Evolutionary conservation across 2,329 filamentous ascomycete genomes (phyloP).

Genomic region (Colletotrichum higginsianum): DNA sequence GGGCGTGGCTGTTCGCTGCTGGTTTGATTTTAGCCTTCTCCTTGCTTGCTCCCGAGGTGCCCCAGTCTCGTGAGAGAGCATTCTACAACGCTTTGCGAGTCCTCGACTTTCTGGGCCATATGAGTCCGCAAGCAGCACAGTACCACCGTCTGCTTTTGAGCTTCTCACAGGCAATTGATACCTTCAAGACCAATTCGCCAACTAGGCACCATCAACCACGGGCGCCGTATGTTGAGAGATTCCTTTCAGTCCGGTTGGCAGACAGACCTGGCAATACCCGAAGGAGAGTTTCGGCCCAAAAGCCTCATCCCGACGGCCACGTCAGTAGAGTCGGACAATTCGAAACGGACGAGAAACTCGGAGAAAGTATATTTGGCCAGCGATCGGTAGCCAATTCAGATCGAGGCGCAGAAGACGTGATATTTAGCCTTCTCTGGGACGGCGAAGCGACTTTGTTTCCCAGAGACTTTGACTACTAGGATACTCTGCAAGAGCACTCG

Average conservation of each 20-base stretch:
- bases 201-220: accelerated
- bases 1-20: slow-evolving; percentile 63
- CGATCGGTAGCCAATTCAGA: not conserved
- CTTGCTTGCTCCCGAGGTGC: not conserved
- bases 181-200: not conserved
- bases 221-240: slow-evolving; percentile 7
- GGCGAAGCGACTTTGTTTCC: not conserved
- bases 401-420: slow-evolving; percentile 11
- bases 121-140: slow-evolving; percentile 11
- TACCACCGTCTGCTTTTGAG: slow-evolving; percentile 9
- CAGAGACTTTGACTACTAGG: not conserved
- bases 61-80: not conserved
- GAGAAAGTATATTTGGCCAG: no score
- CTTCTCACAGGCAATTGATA: slow-evolving; percentile 22
- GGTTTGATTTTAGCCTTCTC: slow-evolving; percentile 69
- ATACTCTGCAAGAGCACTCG: no score
- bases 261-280: not conserved
- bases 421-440: slow-evolving; percentile 24
- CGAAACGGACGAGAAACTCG: not conserved
- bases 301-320: no score
- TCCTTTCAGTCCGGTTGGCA: slow-evolving; percentile 3
- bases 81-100: slow-evolving; percentile 13
- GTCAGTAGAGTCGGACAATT: no score
- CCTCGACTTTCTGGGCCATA: not conserved
- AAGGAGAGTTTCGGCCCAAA: not conserved